Evolutionary conservation across 306 rosid genomes (phyloP).

Genomic region (Pterocarpus macrocarpus): DNA sequence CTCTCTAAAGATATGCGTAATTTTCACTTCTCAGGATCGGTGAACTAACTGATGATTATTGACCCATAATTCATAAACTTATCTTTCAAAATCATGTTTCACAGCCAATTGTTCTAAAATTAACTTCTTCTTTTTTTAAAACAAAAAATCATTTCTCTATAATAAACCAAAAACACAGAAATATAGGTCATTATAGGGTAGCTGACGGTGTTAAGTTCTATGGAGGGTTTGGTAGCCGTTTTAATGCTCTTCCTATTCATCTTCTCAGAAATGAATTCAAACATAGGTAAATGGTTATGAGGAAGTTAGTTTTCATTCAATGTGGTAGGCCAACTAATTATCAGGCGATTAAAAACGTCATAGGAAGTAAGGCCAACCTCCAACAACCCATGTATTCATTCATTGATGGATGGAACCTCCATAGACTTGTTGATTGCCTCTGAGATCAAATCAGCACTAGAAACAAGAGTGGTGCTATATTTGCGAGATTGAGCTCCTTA

Average conservation of each 20-base stretch:
- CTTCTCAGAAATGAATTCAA: neutral
- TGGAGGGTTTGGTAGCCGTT: neutral
- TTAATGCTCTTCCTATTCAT: neutral
- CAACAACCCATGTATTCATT: slow-evolving; percentile 26
- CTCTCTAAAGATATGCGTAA: too few relatives aligned
- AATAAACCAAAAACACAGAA: too few relatives aligned
- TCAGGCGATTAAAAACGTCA: too few relatives aligned
- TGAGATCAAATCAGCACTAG: neutral
- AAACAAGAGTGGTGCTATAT: slow-evolving; percentile 7
- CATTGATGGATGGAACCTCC: slow-evolving; percentile 33
- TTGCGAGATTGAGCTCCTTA: slow-evolving; percentile 4
- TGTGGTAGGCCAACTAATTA: slow-evolving; percentile 49
- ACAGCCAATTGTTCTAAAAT: too few relatives aligned
- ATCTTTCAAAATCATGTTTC: too few relatives aligned
- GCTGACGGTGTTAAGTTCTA: too few relatives aligned
- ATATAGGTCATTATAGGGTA: too few relatives aligned
- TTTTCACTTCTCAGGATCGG: too few relatives aligned
- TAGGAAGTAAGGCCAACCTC: slow-evolving; percentile 3
- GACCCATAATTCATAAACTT: too few relatives aligned
- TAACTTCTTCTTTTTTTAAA: too few relatives aligned
- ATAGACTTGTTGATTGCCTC: neutral
- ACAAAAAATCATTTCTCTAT: too few relatives aligned
- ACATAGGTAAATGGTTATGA: neutral
- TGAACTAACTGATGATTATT: too few relatives aligned
- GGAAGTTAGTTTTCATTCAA: neutral